phyloP scores from a whole-genome alignment of 1,139 yeast genomes.

The Hanseniaspora uvarum region DNA sequence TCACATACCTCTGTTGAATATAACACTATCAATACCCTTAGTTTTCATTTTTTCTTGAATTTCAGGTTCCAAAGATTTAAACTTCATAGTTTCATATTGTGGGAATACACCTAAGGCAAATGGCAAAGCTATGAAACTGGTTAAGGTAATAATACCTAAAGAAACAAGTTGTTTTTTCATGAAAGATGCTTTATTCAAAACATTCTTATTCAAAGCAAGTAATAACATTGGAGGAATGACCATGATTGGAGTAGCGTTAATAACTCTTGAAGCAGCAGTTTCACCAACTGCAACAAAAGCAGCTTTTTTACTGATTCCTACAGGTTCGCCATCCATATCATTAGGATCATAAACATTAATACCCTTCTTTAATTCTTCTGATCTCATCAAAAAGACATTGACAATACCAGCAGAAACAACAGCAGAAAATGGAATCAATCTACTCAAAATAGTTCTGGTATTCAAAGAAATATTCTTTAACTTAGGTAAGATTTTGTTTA shows the following conservation, averaged over 20 bases:
- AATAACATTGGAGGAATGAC: constrained; percentile 82
- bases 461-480: constrained; percentile 56
- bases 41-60: constrained; percentile 52
- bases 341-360: constrained; percentile 44
- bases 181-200: constrained; percentile 57
- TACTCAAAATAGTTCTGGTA: constrained; percentile 60
- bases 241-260: constrained; percentile 95
- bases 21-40: constrained; percentile 55
- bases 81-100: constrained; percentile 58
- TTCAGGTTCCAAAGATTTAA: constrained; percentile 50
- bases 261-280: constrained; percentile 88
- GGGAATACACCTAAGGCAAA: constrained; percentile 95
- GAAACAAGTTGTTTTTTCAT: constrained; percentile 60
- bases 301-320: constrained; percentile 77
- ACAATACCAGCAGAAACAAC: constrained; percentile 94
- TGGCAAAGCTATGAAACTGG: constrained; percentile 81
- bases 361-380: constrained; percentile 86
- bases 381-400: constrained; percentile 88
- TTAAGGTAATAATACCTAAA: constrained; percentile 71
- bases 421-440: constrained; percentile 95
- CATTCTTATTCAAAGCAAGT: constrained; percentile 60
- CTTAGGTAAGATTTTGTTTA: constrained; percentile 77
- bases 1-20: constrained; percentile 87
- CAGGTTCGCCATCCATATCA: constrained; percentile 51
- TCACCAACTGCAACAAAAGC: constrained; percentile 91